Conservation (phyloP, 176 grass and related monocot genomes). For the Triticum dicoccoides region DNA sequence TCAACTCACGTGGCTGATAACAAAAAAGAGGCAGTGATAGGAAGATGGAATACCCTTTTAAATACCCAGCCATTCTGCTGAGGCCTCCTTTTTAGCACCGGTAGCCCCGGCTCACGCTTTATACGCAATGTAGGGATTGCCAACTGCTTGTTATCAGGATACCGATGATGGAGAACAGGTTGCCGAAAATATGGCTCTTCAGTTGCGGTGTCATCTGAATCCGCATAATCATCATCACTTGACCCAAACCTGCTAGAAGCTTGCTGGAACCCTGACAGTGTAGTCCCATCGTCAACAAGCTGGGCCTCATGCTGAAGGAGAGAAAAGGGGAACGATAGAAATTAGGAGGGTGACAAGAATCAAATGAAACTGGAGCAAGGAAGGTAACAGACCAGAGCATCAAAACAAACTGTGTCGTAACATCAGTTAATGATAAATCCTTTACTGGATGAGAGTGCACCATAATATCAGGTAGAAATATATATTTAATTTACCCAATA, state of each 20-base stretch:
- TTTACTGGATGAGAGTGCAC: neutral
- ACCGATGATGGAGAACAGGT: conserved; percentile 46
- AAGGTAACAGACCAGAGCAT: conserved; percentile 2
- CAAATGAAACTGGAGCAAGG: conserved; percentile 1
- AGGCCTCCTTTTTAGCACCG: conserved; percentile 57
- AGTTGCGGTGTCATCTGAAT: conserved; percentile 82
- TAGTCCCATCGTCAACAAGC: conserved; percentile 71
- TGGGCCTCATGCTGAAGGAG: conserved; percentile 74
- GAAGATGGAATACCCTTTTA: conserved; percentile 57
- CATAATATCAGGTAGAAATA: conserved; percentile 18
- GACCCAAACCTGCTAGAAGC: conserved; percentile 71
- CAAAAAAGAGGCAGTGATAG: neutral
- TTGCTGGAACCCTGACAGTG: conserved; percentile 74
- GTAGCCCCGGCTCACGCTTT: conserved; percentile 59
- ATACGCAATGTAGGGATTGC: conserved; percentile 62
- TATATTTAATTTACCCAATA: conserved; percentile 12
- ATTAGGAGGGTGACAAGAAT: conserved; percentile 24
- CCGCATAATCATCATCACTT: conserved; percentile 84
- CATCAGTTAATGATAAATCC: conserved; percentile 9
- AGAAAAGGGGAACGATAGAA: neutral
- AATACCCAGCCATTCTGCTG: conserved; percentile 75
- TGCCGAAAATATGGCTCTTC: conserved; percentile 44
- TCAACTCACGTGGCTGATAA: neutral
- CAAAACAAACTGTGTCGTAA: conserved; percentile 10
- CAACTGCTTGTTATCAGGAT: conserved; percentile 45